Conservation (phyloP, 108 stramenopile species). For the Aurantiochytrium sp. region DNA sequence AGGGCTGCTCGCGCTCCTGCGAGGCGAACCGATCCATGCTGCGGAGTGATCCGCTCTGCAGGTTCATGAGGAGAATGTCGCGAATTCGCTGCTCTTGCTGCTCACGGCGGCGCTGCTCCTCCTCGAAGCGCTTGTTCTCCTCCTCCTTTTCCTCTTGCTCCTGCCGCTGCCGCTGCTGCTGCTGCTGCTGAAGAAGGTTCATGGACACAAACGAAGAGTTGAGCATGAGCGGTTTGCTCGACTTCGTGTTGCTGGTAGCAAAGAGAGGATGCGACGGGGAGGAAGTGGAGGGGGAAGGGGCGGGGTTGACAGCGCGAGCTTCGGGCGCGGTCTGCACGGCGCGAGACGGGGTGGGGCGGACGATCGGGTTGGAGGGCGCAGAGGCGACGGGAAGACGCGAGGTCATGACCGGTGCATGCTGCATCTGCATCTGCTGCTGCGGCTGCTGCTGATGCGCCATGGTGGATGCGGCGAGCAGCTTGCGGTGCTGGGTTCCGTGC, state of each 20-base stretch:
- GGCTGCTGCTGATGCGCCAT: background rate
- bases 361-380: background rate
- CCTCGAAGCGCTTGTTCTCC: no score
- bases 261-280: background rate
- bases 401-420: background rate
- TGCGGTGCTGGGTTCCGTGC: conserved; percentile 58
- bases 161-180: background rate
- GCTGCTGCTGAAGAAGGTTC: background rate
- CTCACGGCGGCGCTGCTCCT: background rate
- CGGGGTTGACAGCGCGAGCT: background rate
- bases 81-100: background rate
- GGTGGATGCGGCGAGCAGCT: background rate
- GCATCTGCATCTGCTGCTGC: background rate
- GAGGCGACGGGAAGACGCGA: background rate
- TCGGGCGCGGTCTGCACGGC: background rate
- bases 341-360: background rate
- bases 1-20: background rate
- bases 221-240: background rate
- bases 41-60: no score
- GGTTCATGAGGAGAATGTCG: background rate
- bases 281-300: background rate
- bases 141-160: no score
- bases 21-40: no score
- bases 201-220: background rate
- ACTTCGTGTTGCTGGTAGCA: background rate